A percentile compares a stretch with the other conserved stretches of the same genome.
Evolutionary conservation across 2,329 filamentous ascomycete species (phyloP).

Genomic region (Pezicula rhizophila): DNA sequence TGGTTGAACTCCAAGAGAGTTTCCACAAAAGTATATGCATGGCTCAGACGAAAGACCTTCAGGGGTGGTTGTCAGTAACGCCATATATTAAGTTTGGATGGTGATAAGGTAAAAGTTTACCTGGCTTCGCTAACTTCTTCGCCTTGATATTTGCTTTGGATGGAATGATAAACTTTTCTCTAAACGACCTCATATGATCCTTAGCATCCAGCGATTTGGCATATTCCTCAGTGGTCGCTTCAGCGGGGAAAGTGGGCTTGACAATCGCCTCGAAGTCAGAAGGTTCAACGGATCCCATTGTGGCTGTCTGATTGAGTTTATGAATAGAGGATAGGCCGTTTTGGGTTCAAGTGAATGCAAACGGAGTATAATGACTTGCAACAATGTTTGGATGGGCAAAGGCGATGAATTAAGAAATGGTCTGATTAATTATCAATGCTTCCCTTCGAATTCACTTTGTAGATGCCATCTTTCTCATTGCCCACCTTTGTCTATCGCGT

Average conservation of each 20-base stretch:
- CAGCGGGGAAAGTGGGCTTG: conserved; percentile 38
- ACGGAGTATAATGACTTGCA: neutral
- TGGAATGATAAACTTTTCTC: conserved; percentile 71
- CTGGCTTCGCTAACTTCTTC: conserved; percentile 43
- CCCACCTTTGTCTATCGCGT: conserved; percentile 8
- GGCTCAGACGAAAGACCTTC: conserved; percentile 28
- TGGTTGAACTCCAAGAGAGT: conserved; percentile 82
- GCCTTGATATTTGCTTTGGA: conserved; percentile 65
- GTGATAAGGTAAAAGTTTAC: conserved; percentile 10
- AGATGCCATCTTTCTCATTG: conserved; percentile 11
- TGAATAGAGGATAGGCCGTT: neutral
- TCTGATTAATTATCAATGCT: conserved; percentile 3
- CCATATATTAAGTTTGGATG: conserved; percentile 7
- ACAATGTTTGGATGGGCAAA: neutral
- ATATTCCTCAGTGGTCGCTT: conserved; percentile 42
- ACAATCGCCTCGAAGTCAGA: conserved; percentile 4
- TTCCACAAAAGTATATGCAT: conserved; percentile 80
- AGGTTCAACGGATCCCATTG: conserved; percentile 23
- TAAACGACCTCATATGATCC: conserved; percentile 54
- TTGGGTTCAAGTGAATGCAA: neutral
- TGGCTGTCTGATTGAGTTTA: neutral
- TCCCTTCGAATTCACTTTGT: conserved; percentile 5
- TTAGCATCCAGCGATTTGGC: conserved; percentile 50
- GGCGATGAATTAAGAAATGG: neutral
- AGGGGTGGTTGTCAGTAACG: conserved; percentile 14